Conservation (phyloP, 2,329 filamentous ascomycete species). For the Fusarium chuoi region DNA sequence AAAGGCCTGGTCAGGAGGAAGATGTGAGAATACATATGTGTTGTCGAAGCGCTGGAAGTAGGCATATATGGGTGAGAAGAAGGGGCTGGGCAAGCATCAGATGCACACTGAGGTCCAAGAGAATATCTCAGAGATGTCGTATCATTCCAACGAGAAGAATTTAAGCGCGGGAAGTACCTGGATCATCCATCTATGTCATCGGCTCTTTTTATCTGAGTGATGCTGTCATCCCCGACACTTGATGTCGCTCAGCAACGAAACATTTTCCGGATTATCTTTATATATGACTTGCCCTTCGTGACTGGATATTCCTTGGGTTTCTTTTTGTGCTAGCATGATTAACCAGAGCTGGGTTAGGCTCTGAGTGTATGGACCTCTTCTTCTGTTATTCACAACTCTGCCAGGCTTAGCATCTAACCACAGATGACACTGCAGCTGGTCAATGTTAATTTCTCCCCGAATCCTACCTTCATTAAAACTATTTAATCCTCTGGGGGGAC, state of each 20-base stretch:
- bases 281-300: background rate
- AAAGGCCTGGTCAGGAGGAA: conserved; percentile 87
- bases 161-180: background rate
- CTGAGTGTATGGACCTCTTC: background rate
- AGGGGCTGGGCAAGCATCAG: background rate
- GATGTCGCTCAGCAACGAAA: background rate
- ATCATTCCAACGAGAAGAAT: background rate
- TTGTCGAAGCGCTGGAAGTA: too few relatives aligned
- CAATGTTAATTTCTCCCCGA: background rate
- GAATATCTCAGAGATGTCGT: too few relatives aligned
- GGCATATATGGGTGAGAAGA: too few relatives aligned
- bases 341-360: background rate
- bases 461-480: background rate
- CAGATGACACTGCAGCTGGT: background rate
- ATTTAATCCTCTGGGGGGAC: background rate
- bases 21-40: conserved; percentile 53
- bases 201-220: background rate
- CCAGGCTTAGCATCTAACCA: background rate
- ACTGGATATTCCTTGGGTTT: background rate
- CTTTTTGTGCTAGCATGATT: background rate
- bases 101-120: too few relatives aligned
- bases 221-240: background rate
- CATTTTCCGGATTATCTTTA: background rate
- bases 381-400: background rate
- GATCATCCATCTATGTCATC: background rate